A percentile compares a stretch with the other conserved stretches of the same genome.
Conservation (phyloP, 306 rosid species). For the Amphicarpaea edgeworthii region DNA sequence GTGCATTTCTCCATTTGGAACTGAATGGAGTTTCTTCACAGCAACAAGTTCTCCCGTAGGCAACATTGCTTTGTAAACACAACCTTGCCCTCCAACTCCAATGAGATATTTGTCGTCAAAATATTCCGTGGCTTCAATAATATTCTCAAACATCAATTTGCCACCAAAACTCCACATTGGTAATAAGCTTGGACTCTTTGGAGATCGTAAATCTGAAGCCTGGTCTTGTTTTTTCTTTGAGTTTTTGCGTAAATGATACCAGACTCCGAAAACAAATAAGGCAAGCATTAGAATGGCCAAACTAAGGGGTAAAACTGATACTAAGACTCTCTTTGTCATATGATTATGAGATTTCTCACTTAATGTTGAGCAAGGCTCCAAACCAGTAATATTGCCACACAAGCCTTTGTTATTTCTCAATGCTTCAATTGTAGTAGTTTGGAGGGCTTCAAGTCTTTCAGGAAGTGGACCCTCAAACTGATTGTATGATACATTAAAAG, state of each 20-base stretch:
- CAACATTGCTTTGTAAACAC: background rate
- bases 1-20: background rate
- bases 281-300: background rate
- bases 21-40: constrained; percentile 1
- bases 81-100: background rate
- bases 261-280: background rate
- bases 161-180: constrained; percentile 25
- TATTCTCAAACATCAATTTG: background rate
- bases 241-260: background rate
- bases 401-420: constrained; percentile 8
- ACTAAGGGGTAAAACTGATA: background rate
- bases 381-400: background rate
- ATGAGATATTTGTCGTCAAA: background rate
- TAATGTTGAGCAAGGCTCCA: background rate
- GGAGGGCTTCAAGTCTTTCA: background rate
- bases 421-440: background rate
- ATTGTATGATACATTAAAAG: background rate
- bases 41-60: background rate
- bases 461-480: constrained; percentile 1
- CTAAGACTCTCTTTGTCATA: background rate
- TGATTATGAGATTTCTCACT: background rate
- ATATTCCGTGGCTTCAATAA: background rate
- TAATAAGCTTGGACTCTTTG: background rate
- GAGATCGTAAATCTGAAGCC: background rate
- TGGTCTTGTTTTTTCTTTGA: background rate